Evolutionary conservation across 768 basidiomycete species (phyloP).

Genomic region (Guyanaporus albipodus): DNA sequence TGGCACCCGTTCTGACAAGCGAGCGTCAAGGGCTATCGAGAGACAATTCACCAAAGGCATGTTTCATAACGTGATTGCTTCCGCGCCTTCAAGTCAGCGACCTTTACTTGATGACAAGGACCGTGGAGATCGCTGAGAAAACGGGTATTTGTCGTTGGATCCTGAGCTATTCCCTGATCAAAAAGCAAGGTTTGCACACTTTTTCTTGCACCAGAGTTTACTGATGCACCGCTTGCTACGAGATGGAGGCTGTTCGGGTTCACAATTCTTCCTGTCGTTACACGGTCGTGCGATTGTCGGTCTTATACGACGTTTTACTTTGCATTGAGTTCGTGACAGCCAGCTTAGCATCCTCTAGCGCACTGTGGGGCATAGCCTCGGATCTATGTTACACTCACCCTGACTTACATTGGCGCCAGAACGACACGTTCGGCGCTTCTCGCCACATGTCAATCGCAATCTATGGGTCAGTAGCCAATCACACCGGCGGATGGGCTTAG

Average conservation of each 20-base stretch:
- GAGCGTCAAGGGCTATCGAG: conserved; percentile 2
- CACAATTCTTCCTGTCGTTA: not conserved
- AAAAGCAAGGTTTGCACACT: not conserved
- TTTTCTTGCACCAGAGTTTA: not conserved
- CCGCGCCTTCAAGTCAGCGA: too few relatives aligned
- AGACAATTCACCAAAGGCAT: not conserved
- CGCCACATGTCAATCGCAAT: conserved; percentile 3
- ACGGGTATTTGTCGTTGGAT: not conserved
- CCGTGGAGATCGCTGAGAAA: not conserved
- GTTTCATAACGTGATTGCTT: not conserved
- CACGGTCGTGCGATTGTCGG: not conserved
- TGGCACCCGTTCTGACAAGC: not conserved
- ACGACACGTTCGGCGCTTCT: not conserved
- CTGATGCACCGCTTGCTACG: conserved; percentile 1
- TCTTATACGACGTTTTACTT: not conserved
- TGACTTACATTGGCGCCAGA: not conserved
- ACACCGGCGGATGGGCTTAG: not conserved
- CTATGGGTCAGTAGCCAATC: not conserved
- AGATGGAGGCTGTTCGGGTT: not conserved
- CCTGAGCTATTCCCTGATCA: not conserved
- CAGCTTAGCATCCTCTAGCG: too few relatives aligned
- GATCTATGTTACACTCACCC: not conserved
- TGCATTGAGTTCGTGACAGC: conserved; percentile 1
- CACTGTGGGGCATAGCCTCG: not conserved
- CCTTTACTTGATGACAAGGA: not conserved